These are phyloP conservation scores for Globisporangium yorkense DNA, from an alignment of 352 stramenopile species.

Conservation along the genomic window DNA sequence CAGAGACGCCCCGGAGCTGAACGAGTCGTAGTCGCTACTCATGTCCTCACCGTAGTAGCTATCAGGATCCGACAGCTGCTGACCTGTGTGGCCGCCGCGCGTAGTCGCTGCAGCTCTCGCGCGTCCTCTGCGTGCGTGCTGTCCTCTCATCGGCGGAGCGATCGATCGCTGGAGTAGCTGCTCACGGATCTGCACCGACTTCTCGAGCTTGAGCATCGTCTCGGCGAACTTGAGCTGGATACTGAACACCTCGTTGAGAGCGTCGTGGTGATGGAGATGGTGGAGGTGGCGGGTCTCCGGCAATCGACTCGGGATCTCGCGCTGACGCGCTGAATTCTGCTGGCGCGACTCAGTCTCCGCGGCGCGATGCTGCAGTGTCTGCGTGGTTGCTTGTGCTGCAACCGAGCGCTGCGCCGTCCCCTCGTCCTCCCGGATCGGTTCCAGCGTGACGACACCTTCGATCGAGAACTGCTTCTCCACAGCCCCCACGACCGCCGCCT, in stretches of 20 bases:
- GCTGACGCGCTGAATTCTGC: background rate
- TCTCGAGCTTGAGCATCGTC: constrained; percentile 66
- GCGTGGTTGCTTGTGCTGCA: background rate
- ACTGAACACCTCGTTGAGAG: constrained; percentile 55
- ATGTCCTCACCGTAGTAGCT: constrained; percentile 13
- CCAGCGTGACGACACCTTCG: constrained; percentile 48
- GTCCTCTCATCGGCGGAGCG: background rate
- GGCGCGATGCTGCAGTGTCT: background rate
- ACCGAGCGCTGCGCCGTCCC: background rate
- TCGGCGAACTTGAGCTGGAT: constrained; percentile 67
- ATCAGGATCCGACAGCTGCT: constrained; percentile 9
- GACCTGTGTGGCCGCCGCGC: constrained; percentile 1
- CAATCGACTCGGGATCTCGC: background rate
- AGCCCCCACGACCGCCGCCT: background rate
- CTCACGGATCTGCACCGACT: constrained; percentile 56
- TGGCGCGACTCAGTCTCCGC: background rate
- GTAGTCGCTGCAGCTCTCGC: background rate
- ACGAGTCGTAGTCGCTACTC: constrained; percentile 18
- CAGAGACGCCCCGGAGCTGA: constrained; percentile 29
- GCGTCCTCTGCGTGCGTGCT: background rate
- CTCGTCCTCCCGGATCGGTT: constrained; percentile 14
- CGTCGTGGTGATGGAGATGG: constrained; percentile 15
- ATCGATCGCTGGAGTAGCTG: constrained; percentile 25
- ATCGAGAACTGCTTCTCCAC: constrained; percentile 45
- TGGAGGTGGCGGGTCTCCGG: background rate